Evolutionary conservation across 164 flowering plant genomes (phyloP).

Genomic region (Tetrastigma voinierianum): DNA sequence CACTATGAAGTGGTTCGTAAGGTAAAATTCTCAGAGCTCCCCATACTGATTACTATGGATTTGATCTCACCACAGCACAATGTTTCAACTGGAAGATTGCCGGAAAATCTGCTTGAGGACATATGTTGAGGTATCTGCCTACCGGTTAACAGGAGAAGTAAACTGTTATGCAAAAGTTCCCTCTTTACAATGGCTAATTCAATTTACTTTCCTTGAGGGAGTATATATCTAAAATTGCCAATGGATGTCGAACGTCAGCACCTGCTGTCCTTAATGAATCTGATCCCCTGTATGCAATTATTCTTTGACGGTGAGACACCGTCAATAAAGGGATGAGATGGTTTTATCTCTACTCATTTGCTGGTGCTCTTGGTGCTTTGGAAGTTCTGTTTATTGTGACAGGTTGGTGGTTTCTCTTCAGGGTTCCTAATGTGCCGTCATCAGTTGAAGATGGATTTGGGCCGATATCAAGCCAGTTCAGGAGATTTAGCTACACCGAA

Average conservation of each 20-base stretch:
- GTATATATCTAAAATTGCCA: conserved; percentile 31
- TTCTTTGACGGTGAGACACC: conserved; percentile 7
- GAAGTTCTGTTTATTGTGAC: conserved; percentile 23
- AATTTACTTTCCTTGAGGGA: conserved; percentile 15
- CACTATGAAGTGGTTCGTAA: conserved; percentile 14
- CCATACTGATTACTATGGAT: conserved; percentile 34
- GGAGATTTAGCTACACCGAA: conserved; percentile 35
- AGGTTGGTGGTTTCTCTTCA: conserved; percentile 27
- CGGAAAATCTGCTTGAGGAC: conserved; percentile 19
- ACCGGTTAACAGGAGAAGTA: conserved; percentile 24
- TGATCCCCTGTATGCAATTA: conserved; percentile 3
- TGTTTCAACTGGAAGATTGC: conserved; percentile 22
- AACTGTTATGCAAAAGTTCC: conserved; percentile 23
- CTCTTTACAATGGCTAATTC: conserved; percentile 37
- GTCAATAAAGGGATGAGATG: conserved; percentile 15
- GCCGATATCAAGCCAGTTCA: conserved; percentile 27
- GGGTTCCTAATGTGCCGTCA: conserved; percentile 12
- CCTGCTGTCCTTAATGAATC: not conserved
- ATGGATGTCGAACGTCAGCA: conserved; percentile 3
- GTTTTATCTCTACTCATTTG: conserved; percentile 30
- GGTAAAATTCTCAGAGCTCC: conserved; percentile 24
- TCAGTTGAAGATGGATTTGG: conserved; percentile 27
- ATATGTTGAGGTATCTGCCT: conserved; percentile 36
- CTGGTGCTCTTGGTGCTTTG: conserved; percentile 23
- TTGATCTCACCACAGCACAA: conserved; percentile 18